Conservation (phyloP, 2,329 filamentous ascomycete species). For the Penicillium sp. region DNA sequence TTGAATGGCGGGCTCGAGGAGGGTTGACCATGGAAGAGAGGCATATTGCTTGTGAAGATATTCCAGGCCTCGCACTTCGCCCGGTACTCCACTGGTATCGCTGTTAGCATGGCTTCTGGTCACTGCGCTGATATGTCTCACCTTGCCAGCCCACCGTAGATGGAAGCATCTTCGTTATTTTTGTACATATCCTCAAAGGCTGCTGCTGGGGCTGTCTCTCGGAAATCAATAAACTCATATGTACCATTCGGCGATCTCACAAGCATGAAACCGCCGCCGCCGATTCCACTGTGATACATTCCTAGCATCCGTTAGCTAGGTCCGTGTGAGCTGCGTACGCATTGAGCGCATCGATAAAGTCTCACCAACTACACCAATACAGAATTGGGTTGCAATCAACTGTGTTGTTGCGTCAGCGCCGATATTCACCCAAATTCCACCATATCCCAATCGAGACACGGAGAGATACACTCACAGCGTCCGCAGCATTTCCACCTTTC, state of each 20-base stretch:
- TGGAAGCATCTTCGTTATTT: constrained; percentile 64
- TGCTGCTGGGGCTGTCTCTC: constrained; percentile 81
- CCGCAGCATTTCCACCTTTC: constrained; percentile 68
- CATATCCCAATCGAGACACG: not conserved
- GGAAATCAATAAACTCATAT: constrained; percentile 86
- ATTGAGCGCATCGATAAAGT: not conserved
- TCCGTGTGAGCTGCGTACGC: not conserved
- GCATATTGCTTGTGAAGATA: constrained; percentile 66
- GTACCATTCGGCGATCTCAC: constrained; percentile 69
- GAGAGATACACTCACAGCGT: constrained; percentile 54
- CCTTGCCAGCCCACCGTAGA: constrained; percentile 70
- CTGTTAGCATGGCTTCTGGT: not conserved
- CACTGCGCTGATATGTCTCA: constrained; percentile 21
- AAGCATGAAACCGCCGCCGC: constrained; percentile 87
- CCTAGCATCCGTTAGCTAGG: constrained; percentile 34
- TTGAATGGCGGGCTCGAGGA: constrained; percentile 71
- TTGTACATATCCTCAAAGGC: constrained; percentile 83
- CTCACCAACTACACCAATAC: constrained; percentile 67
- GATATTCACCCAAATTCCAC: not conserved
- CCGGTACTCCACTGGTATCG: constrained; percentile 52
- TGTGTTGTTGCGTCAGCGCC: constrained; percentile 22
- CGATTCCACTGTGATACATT: constrained; percentile 78
- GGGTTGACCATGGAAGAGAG: constrained; percentile 65
- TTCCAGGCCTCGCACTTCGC: constrained; percentile 71
- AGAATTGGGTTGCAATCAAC: constrained; percentile 71